A percentile compares a stretch with the other conserved stretches of the same genome.
Conservation (phyloP, 768 basidiomycete species). For the Cytidiella melzeri region DNA sequence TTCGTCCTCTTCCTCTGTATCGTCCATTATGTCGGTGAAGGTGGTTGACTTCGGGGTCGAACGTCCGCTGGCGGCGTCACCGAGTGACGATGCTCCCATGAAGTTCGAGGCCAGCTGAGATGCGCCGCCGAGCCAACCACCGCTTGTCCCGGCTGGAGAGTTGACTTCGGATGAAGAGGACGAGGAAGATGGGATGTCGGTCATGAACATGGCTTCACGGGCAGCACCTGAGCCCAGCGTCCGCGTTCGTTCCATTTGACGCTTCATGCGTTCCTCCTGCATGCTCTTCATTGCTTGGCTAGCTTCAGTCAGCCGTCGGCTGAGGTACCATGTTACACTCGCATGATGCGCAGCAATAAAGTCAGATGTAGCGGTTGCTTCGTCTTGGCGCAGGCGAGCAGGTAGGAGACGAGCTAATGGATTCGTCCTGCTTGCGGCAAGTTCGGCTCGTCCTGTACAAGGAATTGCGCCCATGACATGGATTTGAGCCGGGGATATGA, state of each 20-base stretch:
- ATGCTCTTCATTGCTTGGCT: constrained; percentile 78
- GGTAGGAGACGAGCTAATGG: constrained; percentile 68
- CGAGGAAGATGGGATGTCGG: constrained; percentile 22
- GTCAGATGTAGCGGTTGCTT: constrained; percentile 54
- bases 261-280: constrained; percentile 90
- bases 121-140: constrained; percentile 59
- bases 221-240: constrained; percentile 80
- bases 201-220: constrained; percentile 49
- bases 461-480: no score
- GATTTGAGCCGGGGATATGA: neutral
- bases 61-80: constrained; percentile 15
- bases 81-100: constrained; percentile 41
- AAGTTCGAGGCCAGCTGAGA: constrained; percentile 45
- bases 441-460: constrained; percentile 54
- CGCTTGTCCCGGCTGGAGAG: constrained; percentile 17
- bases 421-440: constrained; percentile 58
- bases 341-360: constrained; percentile 85
- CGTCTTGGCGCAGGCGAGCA: constrained; percentile 56
- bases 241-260: constrained; percentile 77
- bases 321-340: constrained; percentile 90
- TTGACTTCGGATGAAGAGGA: constrained; percentile 14
- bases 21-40: constrained; percentile 45
- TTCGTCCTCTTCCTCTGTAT: constrained; percentile 46
- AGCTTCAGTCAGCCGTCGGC: constrained; percentile 69
- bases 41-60: constrained; percentile 20